Conservation (phyloP, 139 green algal genomes). For the Klebsormidium nitens region DNA sequence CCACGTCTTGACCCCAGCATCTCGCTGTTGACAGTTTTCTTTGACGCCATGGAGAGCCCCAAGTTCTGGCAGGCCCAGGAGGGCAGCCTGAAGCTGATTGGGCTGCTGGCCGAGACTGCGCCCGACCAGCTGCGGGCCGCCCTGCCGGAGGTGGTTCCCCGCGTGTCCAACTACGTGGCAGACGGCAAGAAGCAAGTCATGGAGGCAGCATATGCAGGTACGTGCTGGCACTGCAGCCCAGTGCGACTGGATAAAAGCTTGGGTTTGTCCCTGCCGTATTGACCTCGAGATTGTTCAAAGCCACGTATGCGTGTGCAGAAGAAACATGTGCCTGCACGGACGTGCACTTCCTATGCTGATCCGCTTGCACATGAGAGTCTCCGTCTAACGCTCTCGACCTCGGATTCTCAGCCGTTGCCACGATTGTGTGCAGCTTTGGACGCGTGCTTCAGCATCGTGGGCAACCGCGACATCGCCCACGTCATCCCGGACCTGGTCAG, state of each 20-base stretch:
- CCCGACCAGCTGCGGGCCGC: slow-evolving; percentile 13
- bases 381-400: not conserved
- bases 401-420: not conserved
- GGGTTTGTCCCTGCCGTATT: not conserved
- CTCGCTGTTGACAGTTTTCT: too few relatives aligned
- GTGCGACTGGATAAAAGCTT: not conserved
- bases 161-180: slow-evolving; percentile 14
- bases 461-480: slow-evolving; percentile 44
- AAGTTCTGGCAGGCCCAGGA: slow-evolving; percentile 30
- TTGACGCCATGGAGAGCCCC: slow-evolving; percentile 11
- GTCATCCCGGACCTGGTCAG: slow-evolving; percentile 35
- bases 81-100: slow-evolving; percentile 13
- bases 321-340: too few relatives aligned
- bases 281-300: not conserved
- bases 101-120: slow-evolving; percentile 3
- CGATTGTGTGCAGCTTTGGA: too few relatives aligned
- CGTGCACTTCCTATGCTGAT: too few relatives aligned
- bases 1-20: too few relatives aligned
- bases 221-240: not conserved
- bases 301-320: too few relatives aligned
- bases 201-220: slow-evolving; percentile 17
- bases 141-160: slow-evolving; percentile 21
- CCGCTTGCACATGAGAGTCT: not conserved
- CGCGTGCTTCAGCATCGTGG: slow-evolving; percentile 20
- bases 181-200: slow-evolving; percentile 33